Conservation (phyloP, 2,329 filamentous ascomycete species). For the Talaromyces sp. region DNA sequence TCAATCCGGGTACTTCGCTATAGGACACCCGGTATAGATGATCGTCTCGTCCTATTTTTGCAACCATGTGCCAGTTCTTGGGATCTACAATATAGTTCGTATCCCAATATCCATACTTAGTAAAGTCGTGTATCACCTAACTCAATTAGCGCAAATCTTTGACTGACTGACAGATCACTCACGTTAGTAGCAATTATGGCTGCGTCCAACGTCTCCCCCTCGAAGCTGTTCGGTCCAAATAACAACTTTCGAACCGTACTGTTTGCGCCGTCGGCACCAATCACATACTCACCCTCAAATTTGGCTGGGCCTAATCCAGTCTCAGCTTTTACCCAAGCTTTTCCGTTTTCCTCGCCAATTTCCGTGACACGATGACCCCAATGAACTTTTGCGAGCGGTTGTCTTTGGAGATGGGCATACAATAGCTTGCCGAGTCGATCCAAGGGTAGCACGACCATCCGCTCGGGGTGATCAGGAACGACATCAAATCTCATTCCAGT, state of each 20-base stretch:
- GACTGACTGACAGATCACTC: slow-evolving; percentile 27
- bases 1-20: slow-evolving; percentile 54
- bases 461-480: background rate
- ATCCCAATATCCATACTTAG: slow-evolving; percentile 35
- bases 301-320: slow-evolving; percentile 35
- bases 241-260: slow-evolving; percentile 46
- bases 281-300: slow-evolving; percentile 50
- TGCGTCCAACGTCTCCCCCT: slow-evolving; percentile 58
- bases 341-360: slow-evolving; percentile 47
- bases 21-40: slow-evolving; percentile 64
- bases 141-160: background rate
- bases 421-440: slow-evolving; percentile 44
- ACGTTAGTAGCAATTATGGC: slow-evolving; percentile 63
- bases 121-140: slow-evolving; percentile 61
- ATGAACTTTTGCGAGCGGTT: slow-evolving; percentile 35
- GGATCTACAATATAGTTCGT: slow-evolving; percentile 59
- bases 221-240: slow-evolving; percentile 46
- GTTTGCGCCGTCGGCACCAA: slow-evolving; percentile 54
- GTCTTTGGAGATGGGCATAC: slow-evolving; percentile 35
- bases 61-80: slow-evolving; percentile 61
- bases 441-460: slow-evolving; percentile 46
- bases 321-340: slow-evolving; percentile 26
- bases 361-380: slow-evolving; percentile 50
- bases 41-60: slow-evolving; percentile 54
- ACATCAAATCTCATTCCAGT: slow-evolving; percentile 20